Conservation (phyloP, 129 eudicot species). For the Saposhnikovia divaricata region DNA sequence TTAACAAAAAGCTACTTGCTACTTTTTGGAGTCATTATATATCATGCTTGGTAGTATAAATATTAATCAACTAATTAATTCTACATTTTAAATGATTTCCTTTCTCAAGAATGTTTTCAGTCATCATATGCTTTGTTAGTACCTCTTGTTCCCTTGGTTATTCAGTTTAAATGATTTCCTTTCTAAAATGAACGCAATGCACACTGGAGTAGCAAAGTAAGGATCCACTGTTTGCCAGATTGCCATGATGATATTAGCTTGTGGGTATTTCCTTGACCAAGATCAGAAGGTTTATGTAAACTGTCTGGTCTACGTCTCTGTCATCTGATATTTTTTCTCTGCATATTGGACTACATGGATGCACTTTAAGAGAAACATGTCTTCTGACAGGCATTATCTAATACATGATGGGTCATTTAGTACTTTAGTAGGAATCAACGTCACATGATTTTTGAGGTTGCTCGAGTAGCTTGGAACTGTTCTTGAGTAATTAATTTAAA, state of each 20-base stretch:
- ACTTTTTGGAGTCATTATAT: not conserved
- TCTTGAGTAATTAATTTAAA: not conserved
- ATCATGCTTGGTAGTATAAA: not conserved
- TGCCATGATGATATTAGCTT: not conserved
- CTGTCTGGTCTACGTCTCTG: not conserved
- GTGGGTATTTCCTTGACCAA: not conserved
- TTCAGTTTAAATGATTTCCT: not conserved
- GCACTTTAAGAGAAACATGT: not conserved
- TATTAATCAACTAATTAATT: not conserved
- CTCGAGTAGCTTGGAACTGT: not conserved
- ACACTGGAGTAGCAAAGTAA: not conserved
- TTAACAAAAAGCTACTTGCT: not conserved
- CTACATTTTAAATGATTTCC: not conserved
- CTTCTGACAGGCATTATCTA: not conserved
- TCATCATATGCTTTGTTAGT: not conserved
- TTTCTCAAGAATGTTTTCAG: not conserved
- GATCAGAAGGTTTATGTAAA: not conserved
- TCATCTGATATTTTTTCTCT: not conserved
- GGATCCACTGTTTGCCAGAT: not conserved
- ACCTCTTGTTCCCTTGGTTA: not conserved
- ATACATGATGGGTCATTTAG: not conserved
- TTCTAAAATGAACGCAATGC: not conserved
- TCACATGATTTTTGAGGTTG: not conserved
- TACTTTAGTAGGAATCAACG: not conserved
- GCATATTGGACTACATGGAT: not conserved